phyloP scores from a whole-genome alignment of 1,284 basidiomycete genomes.

The Rhodotorula sp. region DNA sequence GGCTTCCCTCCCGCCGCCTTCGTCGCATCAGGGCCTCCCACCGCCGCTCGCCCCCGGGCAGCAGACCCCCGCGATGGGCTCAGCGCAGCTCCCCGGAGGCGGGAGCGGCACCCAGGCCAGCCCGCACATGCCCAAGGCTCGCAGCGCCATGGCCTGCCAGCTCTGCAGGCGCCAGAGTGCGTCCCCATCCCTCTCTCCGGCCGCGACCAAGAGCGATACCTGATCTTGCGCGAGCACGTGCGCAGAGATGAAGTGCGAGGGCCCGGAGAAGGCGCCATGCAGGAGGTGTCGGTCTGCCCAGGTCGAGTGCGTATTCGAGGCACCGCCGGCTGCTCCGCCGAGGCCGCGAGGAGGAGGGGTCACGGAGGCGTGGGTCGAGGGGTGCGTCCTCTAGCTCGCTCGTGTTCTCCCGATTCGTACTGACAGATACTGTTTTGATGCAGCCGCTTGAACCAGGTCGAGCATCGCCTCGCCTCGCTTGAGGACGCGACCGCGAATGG shows the following conservation, averaged over 20 bases:
- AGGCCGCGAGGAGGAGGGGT: conserved; percentile 13
- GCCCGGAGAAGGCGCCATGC: conserved; percentile 33
- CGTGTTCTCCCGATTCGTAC: background rate
- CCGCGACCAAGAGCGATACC: background rate
- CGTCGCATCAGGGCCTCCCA: too few species aligned
- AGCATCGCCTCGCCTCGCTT: conserved; percentile 26
- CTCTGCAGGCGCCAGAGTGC: conserved; percentile 31
- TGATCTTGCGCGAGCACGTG: too few species aligned
- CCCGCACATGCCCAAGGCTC: conserved; percentile 16
- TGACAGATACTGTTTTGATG: background rate
- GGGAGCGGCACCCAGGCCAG: background rate
- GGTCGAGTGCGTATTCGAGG: conserved; percentile 38
- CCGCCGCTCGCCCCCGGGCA: too few species aligned
- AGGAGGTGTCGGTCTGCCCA: conserved; percentile 22
- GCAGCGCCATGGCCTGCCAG: conserved; percentile 34
- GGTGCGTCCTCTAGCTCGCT: conserved; percentile 3
- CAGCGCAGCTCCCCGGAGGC: background rate
- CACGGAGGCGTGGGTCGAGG: conserved; percentile 28
- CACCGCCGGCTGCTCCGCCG: conserved; percentile 21
- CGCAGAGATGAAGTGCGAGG: conserved; percentile 38
- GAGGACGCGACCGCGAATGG: conserved; percentile 15
- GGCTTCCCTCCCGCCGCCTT: too few species aligned
- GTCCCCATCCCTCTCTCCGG: background rate
- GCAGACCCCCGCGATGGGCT: background rate
- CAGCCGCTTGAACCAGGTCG: conserved; percentile 25